Evolutionary conservation across 345 rosid species (phyloP).

Genomic region (Noccaea bulbosa): DNA sequence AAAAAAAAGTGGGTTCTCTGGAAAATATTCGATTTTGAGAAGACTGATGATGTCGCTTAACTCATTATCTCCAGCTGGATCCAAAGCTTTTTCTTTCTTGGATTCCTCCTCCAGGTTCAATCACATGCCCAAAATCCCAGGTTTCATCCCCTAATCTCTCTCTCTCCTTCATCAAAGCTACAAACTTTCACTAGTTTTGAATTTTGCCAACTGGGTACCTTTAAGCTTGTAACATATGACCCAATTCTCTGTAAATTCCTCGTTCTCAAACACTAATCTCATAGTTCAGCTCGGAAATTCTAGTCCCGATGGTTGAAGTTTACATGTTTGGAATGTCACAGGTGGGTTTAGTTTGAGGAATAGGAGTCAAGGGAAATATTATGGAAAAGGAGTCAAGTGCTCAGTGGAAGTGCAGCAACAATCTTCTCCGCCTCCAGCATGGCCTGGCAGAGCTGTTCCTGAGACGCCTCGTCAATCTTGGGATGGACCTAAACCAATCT

Average conservation of each 20-base stretch:
- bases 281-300: not conserved
- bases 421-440: conserved; percentile 76
- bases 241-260: not conserved
- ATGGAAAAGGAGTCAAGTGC: conserved; percentile 65
- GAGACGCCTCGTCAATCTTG: conserved; percentile 68
- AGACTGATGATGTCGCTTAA: conserved; percentile 68
- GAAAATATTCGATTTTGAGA: conserved; percentile 24
- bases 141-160: conserved; percentile 38
- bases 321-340: conserved; percentile 36
- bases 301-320: not conserved
- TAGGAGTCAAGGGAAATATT: conserved; percentile 49
- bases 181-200: conserved; percentile 24
- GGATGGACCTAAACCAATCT: conserved; percentile 94
- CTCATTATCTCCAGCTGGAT: conserved; percentile 63
- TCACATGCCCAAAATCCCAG: conserved; percentile 58
- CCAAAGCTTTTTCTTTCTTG: conserved; percentile 66
- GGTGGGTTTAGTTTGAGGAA: conserved; percentile 65
- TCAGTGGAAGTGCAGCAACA: conserved; percentile 54
- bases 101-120: conserved; percentile 57
- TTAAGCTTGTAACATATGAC: not conserved
- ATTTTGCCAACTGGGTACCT: conserved; percentile 27
- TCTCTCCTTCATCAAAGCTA: conserved; percentile 12
- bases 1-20: conserved; percentile 26
- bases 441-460: conserved; percentile 90
- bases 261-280: not conserved